These are phyloP conservation scores for Candida lessepsii DNA, from an alignment of 805 yeast species.

Conservation along the genomic window DNA sequence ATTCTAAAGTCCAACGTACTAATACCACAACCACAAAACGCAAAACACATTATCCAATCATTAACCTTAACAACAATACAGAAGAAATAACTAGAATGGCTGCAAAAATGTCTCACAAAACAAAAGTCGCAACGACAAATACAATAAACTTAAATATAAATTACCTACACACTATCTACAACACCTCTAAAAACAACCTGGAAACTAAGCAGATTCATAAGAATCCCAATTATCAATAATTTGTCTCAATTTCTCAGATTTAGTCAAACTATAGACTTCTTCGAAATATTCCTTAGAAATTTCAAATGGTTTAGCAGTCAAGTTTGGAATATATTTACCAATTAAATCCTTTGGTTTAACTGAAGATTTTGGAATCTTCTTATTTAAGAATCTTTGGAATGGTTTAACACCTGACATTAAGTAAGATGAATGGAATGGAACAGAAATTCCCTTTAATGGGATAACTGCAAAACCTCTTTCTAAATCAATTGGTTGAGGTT, in stretches of 20 bases:
- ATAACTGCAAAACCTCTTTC: conserved; percentile 98
- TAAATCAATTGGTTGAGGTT: conserved; percentile 91
- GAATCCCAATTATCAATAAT: conserved; percentile 95
- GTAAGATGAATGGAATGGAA: conserved; percentile 99
- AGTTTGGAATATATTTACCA: conserved; percentile 96
- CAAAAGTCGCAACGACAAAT: too few relatives aligned
- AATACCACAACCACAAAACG: too few relatives aligned
- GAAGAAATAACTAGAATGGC: too few relatives aligned
- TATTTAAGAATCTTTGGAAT: conserved; percentile 94
- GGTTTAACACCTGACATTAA: conserved; percentile 98
- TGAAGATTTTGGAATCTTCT: conserved; percentile 92
- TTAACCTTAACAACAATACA: too few relatives aligned
- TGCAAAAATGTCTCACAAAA: too few relatives aligned
- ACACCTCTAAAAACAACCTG: conserved; percentile 7
- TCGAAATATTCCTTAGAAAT: conserved; percentile 96
- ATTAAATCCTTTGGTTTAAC: conserved; percentile 92
- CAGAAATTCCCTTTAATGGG: conserved; percentile 98
- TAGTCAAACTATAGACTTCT: conserved; percentile 89
- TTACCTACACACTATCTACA: not conserved
- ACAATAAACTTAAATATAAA: conserved; percentile 1
- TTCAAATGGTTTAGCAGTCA: conserved; percentile 96
- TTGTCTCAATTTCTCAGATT: conserved; percentile 84
- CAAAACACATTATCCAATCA: too few relatives aligned
- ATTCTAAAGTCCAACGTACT: too few relatives aligned
- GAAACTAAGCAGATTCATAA: conserved; percentile 51